Evolutionary conservation across 23 red algal species (phyloP), one percentile per base, ranked within the genome.

Genomic region (Chondrus crispus): DNA sequence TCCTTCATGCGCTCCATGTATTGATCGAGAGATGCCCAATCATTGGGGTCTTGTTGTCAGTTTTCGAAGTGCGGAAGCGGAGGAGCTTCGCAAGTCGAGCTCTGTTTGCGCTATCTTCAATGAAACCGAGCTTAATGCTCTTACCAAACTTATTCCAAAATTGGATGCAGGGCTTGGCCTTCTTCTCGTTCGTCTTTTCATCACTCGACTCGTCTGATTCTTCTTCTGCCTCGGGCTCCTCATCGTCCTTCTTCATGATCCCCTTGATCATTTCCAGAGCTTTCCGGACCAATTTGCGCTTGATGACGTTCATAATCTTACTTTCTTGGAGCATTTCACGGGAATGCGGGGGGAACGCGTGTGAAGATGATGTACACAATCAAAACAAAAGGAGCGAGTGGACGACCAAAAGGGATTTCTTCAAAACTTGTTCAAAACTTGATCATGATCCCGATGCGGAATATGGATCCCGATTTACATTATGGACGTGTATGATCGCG

Each of bases 71-170:
- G 11, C 85, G 52, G 80, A 95, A 98, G 18, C 96, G 92, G 46
- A 98, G 82, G 10, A 98, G 91, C 46, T 98, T 98, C 6, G 89
- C 82, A 38, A 98, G 74, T 29, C 91, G 85, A 24, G 46, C 73
- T 20, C 89, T 77, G 69, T 98, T 93, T 4, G 86, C 30, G 6
- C 16, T 4, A 73, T 98, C 96, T 64, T 98, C 96, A 47, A 98
- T 78, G 22, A 95, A 74, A 64, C 96, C 96, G 2, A 98, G 62
- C 74, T 98, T 98, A 46, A 98, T 68, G 64, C 87, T 89, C 80
- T 95, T 95, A 1, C 92, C 92, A 46, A 88, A 98, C 82, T 82
- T 81, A 37, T 95, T 98, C 92, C 92, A 98, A 78, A 98, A 98
- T 38, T 71, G 41, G 36, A 93, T 52, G 88, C 93, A 96, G 5